A percentile compares a stretch with the other conserved stretches of the same genome.
Evolutionary conservation across 1,284 basidiomycete species (phyloP).

Genomic region (Tilletia setariae): DNA sequence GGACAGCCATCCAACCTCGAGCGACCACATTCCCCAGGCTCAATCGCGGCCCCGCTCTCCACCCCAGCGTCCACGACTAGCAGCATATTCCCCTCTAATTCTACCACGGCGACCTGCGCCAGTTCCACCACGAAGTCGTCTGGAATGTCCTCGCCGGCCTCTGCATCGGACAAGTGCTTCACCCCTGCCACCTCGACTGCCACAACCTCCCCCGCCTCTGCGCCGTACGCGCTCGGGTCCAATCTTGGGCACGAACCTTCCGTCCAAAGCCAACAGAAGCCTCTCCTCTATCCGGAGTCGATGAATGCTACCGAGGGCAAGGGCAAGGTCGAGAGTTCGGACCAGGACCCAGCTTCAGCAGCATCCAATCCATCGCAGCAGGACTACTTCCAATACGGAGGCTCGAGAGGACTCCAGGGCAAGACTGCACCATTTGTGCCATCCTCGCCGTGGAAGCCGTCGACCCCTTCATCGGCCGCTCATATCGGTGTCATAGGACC

Average conservation of each 20-base stretch:
- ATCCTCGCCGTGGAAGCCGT: neutral
- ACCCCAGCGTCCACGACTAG: conserved; percentile 9
- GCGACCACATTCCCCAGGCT: neutral
- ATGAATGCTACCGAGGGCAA: too few relatives aligned
- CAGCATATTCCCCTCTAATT: conserved; percentile 9
- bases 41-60: neutral
- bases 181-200: conserved; percentile 5
- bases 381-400: too few relatives aligned
- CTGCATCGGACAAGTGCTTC: conserved; percentile 8
- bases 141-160: conserved; percentile 8
- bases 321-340: too few relatives aligned
- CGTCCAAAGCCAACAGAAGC: too few relatives aligned
- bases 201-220: neutral
- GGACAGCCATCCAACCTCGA: neutral
- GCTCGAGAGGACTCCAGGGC: neutral
- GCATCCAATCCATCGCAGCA: too few relatives aligned
- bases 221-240: neutral
- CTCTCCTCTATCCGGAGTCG: neutral
- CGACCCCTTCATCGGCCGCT: too few relatives aligned
- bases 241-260: neutral
- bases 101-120: neutral
- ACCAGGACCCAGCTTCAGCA: too few relatives aligned
- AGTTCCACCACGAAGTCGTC: conserved; percentile 7
- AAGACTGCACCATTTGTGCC: neutral
- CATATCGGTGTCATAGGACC: too few relatives aligned